A percentile compares a stretch with the other conserved stretches of the same genome.
These are phyloP conservation scores for Ligustrum vulgare DNA, from an alignment of 257 asterid genomes.

Conservation along the genomic window DNA sequence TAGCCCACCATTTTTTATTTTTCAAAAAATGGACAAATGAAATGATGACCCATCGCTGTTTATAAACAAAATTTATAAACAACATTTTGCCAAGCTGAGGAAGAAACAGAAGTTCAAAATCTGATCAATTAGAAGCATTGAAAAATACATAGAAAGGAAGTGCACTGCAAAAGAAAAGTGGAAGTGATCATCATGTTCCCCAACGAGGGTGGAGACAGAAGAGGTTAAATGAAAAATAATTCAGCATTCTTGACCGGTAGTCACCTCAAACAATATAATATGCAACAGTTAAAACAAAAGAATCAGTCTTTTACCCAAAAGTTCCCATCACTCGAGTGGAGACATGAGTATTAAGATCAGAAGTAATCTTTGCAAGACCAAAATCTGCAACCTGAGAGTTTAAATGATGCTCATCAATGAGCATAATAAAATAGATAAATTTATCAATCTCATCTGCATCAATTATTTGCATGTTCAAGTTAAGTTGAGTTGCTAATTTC, in stretches of 20 bases:
- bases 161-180: not conserved
- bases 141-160: not conserved
- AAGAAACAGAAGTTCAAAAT: not conserved
- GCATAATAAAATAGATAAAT: not conserved
- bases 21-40: too few relatives aligned
- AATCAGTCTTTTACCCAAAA: slow-evolving; percentile 60
- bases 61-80: too few relatives aligned
- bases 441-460: slow-evolving; percentile 19
- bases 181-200: not conserved
- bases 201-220: not conserved
- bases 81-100: too few relatives aligned
- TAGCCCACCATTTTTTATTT: too few relatives aligned
- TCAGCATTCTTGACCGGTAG: not conserved
- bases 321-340: slow-evolving; percentile 98
- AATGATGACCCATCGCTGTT: too few relatives aligned
- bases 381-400: slow-evolving; percentile 90
- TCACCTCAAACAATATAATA: not conserved
- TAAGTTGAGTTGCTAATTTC: not conserved
- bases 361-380: slow-evolving; percentile 77
- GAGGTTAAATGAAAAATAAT: not conserved
- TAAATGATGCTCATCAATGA: slow-evolving; percentile 18
- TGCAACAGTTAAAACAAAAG: slow-evolving; percentile 4
- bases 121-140: not conserved
- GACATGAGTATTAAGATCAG: slow-evolving; percentile 78
- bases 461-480: slow-evolving; percentile 4